Base-by-base conservation (phyloP, 192 early-diverging fungal genomes). In the Phycomyces nitens region DNA sequence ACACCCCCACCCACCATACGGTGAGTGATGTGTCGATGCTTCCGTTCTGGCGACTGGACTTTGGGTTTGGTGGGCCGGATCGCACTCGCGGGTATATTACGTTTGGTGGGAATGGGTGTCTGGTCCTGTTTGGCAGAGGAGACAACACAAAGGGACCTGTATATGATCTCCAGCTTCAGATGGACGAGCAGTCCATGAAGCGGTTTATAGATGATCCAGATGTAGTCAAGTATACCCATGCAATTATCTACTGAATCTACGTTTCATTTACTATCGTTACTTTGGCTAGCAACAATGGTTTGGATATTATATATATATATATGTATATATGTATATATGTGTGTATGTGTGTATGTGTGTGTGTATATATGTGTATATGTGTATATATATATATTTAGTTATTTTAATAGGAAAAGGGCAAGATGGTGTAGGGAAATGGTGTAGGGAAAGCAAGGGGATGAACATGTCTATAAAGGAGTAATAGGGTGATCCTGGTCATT, bases 21-120 rank as follows among this genome's bases (percentile, higher is more conserved):
- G 53, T 53, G 8, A 69, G 54, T 29, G 68, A 69, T 27, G 60
- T 40, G 5, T 69, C 68, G 1, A 26, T 29, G 27, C 24, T 69
- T 29, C 68, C 68, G 16, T 69, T 69, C 44, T 69, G 68, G 68
- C 29, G 55, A 0, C 20, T 56, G 24, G 55, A 69, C 47, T 69
- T 69, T 58, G 68, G 68, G 20, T 44, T 51, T 51, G 68, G 68
- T 7, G n/a, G 21, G 3, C 68, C 68, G 21, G 68, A 69, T 52
- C 53, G 68, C 24, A 69, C 60, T 22, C 53, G 68, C 43, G 55
- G 68, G 8, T 69, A 69, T 29, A 69, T 69, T 29, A 69, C 68
- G 20, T 69, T 51, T 29, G 68, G 68, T 42, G 68, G 68, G 16
- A 69, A 69, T 41, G 68, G 68, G 0, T 69, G 68, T 20, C n/a